Percentiles rank a stretch among this genome's conserved stretches.
These are phyloP conservation scores for Bolboschoenus planiculmis DNA, from an alignment of 176 grass and related monocot species.

Conservation along the genomic window DNA sequence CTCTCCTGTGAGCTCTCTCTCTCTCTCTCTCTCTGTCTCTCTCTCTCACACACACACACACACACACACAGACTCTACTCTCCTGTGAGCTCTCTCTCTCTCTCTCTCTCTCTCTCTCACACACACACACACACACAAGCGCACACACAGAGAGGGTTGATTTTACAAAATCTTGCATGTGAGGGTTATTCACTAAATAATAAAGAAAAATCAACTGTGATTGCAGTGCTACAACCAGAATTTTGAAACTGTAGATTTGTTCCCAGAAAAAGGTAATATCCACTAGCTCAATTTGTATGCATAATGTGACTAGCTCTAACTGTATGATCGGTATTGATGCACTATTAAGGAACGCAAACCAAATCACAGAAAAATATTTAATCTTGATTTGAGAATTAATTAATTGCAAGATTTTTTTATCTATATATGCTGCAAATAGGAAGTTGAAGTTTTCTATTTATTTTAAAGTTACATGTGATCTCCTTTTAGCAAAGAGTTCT, in stretches of 20 bases:
- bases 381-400: not conserved
- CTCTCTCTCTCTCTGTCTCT: not conserved
- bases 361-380: not conserved
- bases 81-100: conserved; percentile 48
- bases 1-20: no score
- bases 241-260: not conserved
- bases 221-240: not conserved
- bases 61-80: conserved; percentile 64
- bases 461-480: not conserved
- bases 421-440: not conserved
- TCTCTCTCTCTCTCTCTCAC: no score
- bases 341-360: not conserved
- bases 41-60: not conserved
- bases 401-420: not conserved
- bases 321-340: not conserved
- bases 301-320: not conserved
- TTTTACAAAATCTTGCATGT: not conserved
- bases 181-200: not conserved
- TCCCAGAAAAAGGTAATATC: no score
- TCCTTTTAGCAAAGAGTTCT: not conserved
- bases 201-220: not conserved
- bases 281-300: not conserved
- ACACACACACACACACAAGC: not conserved
- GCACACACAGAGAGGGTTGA: not conserved
- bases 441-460: not conserved